A percentile compares a stretch with the other conserved stretches of the same genome.
These are phyloP conservation scores for Penicillium steckii DNA, from an alignment of 495 filamentous ascomycete genomes.

Conservation along the genomic window DNA sequence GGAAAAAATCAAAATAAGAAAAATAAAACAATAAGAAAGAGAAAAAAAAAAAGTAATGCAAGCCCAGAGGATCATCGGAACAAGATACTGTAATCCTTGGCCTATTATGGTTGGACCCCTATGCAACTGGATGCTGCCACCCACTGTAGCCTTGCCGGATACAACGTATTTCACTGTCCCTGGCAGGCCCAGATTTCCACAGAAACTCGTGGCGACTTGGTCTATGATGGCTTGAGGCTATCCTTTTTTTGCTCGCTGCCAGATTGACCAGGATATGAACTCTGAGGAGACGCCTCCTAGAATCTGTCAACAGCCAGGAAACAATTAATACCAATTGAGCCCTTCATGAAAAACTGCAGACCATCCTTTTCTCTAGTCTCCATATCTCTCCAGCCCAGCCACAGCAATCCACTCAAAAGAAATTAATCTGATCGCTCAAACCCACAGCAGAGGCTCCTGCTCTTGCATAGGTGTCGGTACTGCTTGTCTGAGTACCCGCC, in stretches of 20 bases:
- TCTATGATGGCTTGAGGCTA: slow-evolving; percentile 15
- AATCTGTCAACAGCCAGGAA: slow-evolving; percentile 5
- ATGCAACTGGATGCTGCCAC: slow-evolving; percentile 29
- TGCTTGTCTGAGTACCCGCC: background rate
- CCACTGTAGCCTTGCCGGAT: slow-evolving; percentile 26
- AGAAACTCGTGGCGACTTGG: slow-evolving; percentile 36
- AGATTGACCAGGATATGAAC: slow-evolving; percentile 9
- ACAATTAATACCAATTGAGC: slow-evolving; percentile 23
- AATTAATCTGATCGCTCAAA: slow-evolving; percentile 11
- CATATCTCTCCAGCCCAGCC: slow-evolving; percentile 13
- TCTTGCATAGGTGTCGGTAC: slow-evolving; percentile 2
- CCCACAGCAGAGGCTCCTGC: slow-evolving; percentile 7
- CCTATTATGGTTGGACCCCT: slow-evolving; percentile 29
- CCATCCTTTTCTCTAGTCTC: background rate
- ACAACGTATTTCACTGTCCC: slow-evolving; percentile 31
- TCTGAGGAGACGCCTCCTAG: background rate
- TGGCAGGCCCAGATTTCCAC: slow-evolving; percentile 32
- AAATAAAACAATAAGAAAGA: slow-evolving; percentile 9
- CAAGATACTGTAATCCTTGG: slow-evolving; percentile 6
- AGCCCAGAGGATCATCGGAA: background rate
- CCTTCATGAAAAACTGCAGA: background rate
- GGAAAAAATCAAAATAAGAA: slow-evolving; percentile 1
- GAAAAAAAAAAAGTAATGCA: slow-evolving; percentile 4
- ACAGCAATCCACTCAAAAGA: slow-evolving; percentile 11
- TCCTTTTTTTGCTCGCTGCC: slow-evolving; percentile 9